Evolutionary conservation across 1,284 basidiomycete genomes (phyloP), one percentile per base, ranked within the genome.

Genomic region (Exsudoporus floridanus): DNA sequence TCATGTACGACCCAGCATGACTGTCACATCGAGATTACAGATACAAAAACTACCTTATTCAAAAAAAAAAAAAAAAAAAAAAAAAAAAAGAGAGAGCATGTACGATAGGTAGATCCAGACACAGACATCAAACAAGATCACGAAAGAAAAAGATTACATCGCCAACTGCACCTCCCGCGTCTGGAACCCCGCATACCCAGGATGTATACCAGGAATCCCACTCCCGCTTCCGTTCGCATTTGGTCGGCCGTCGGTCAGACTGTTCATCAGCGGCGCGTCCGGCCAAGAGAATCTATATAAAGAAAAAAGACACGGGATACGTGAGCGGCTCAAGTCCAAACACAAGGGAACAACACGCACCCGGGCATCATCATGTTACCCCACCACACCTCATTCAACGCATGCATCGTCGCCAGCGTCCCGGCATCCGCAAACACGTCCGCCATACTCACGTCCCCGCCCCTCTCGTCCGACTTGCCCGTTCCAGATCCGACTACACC

Each of bases 361-460:
- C 88, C 88, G 45, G 88, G 88, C 84, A 90, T 87, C 84, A 90
- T 84, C 81, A 88, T 84, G 49, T 80, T 86, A 34, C 79, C 72
- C 86, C 86, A 89, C 77, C 83, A 90, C 25, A 73, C 76, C 51
- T 83, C 88, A 58, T 86, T 83, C 50, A 90, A 73, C 19, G 82
- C 81, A 52, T 83, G 77, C 82, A 91, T 86, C 25, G 86, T 79
- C 4, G 86, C 87, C 50, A 88, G 73, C 67, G 82, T 78, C 43
- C 86, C 84, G 10, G 81, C 76, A 16, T 81, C 81, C 8, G 74
- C 71, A 40, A 77, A 67, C 40, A 72, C 49, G n/a, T 67, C 62
- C 5, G 46, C 47, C 62, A 70, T 70, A 7, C 71, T 73, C 57
- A 80, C 76, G 37, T 76, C n/a, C n/a, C n/a, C 74, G 10, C 77